A percentile compares a stretch with the other conserved stretches of the same genome.
phyloP scores from a whole-genome alignment of 768 basidiomycete species.

The Saitozyma podzolica region DNA sequence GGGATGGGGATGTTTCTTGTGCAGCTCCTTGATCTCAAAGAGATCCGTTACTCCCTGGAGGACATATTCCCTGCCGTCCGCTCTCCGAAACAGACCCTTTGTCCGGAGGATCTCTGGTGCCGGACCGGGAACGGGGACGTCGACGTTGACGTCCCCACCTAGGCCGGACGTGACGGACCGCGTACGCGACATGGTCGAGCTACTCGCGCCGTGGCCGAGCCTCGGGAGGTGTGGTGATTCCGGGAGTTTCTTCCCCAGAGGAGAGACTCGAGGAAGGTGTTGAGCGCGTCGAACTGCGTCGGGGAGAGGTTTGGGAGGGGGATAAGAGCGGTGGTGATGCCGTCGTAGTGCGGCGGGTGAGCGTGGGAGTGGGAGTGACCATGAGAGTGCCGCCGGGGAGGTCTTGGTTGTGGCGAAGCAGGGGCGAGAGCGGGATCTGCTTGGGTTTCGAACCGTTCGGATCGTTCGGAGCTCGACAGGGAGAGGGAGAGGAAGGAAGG shows the following conservation, averaged over 20 bases:
- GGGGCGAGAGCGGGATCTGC: too few relatives aligned
- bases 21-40: conserved; percentile 67
- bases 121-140: neutral
- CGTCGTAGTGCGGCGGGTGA: conserved; percentile 57
- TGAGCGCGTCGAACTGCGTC: conserved; percentile 60
- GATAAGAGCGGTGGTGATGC: conserved; percentile 75
- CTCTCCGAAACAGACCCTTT: conserved; percentile 70
- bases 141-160: neutral
- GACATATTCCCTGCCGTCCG: conserved; percentile 64
- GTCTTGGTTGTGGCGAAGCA: neutral
- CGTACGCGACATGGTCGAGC: too few relatives aligned
- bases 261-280: conserved; percentile 75
- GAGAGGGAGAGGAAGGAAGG: conserved; percentile 1
- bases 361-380: conserved; percentile 46
- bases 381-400: neutral
- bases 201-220: too few relatives aligned
- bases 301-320: conserved; percentile 63
- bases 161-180: too few relatives aligned
- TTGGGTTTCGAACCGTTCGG: too few relatives aligned
- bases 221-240: too few relatives aligned
- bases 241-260: conserved; percentile 68
- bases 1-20: neutral
- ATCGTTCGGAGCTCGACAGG: neutral
- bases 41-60: conserved; percentile 89
- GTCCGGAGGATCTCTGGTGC: conserved; percentile 72